Evolutionary conservation across 371 early-diverging fungal genomes (phyloP), one percentile per base, ranked within the genome.

Genomic region (Mucor velutinosus): DNA sequence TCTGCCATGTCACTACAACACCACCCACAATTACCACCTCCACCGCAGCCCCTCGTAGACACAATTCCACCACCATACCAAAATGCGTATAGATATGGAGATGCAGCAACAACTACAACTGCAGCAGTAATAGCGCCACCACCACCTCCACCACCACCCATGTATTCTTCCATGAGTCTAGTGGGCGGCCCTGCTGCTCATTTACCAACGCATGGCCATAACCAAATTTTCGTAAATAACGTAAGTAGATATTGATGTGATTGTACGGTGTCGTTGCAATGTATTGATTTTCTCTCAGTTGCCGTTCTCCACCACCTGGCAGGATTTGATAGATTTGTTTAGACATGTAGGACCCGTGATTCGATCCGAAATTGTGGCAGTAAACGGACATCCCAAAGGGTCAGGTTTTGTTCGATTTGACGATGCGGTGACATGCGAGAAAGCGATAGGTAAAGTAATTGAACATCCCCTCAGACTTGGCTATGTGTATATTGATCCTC

Each of bases 271-370:
- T 56, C 3, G 15, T 56, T 15, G 27, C 15, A 3, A 6, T 53
- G 4, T 27, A 57, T 3, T 14, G 7, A 59, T 15, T 23, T 60
- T 12, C 17, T 45, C 19, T 3, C 72, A 89, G 90, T 61, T 89
- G 30, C 90, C 88, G 2, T 87, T 82, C 32, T 84, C 88, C 10
- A 89, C 90, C 12, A 89, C 90, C 6, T 82, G 85, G 75, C 84
- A 88, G 60, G 90, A 89, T 63, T 68, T 89, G 55, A 88, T 83
- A 65, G 90, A 89, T 49, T 64, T 89, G n/a, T 89, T 89, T 70
- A 79, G 86, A 60, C 85, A 85, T 57, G 90, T 74, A 64, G 90
- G 78, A 58, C 81, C 74, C 67, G 81, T 86, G 30, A 65, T 84
- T 14, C 73, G 84, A 58, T 73, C 88, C 3, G 90, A 89, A 66